A percentile compares a stretch with the other conserved stretches of the same genome.
Conservation (phyloP, 176 grass and related monocot genomes). For the Olyra latifolia region DNA sequence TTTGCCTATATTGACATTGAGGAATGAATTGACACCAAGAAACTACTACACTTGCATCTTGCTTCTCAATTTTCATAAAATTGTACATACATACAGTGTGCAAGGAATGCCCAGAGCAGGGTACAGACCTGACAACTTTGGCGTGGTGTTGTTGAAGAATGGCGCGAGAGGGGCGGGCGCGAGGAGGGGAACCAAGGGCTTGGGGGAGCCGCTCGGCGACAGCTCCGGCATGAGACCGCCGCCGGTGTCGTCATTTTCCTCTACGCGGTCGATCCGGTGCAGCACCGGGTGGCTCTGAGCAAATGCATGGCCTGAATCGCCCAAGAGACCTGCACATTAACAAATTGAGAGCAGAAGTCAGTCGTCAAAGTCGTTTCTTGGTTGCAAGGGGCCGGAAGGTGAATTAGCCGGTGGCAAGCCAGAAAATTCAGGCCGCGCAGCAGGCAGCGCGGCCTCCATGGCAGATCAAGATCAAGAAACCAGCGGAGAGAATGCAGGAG, state of each 20-base stretch:
- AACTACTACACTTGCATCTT: neutral
- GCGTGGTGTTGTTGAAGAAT: conserved; percentile 83
- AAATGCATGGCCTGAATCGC: conserved; percentile 35
- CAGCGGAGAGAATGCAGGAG: neutral
- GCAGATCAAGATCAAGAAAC: conserved; percentile 25
- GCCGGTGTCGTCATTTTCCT: conserved; percentile 39
- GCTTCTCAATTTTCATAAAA: neutral
- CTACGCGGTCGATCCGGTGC: conserved; percentile 34
- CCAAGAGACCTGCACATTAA: conserved; percentile 48
- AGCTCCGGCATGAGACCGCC: conserved; percentile 55
- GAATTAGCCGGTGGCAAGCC: neutral
- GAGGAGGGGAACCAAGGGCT: conserved; percentile 67
- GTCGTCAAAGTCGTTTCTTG: neutral
- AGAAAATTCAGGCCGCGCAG: neutral
- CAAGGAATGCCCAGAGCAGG: neutral
- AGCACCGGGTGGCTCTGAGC: conserved; percentile 34
- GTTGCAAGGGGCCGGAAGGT: neutral
- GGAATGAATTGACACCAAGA: neutral
- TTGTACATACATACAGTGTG: neutral
- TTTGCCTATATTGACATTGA: conserved; percentile 45
- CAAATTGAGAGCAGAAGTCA: conserved; percentile 24
- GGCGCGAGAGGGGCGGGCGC: conserved; percentile 77
- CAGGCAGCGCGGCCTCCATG: neutral
- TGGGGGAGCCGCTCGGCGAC: conserved; percentile 69
- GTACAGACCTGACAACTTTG: conserved; percentile 76